phyloP scores from a whole-genome alignment of 306 rosid species.

The Lotus japonicus region DNA sequence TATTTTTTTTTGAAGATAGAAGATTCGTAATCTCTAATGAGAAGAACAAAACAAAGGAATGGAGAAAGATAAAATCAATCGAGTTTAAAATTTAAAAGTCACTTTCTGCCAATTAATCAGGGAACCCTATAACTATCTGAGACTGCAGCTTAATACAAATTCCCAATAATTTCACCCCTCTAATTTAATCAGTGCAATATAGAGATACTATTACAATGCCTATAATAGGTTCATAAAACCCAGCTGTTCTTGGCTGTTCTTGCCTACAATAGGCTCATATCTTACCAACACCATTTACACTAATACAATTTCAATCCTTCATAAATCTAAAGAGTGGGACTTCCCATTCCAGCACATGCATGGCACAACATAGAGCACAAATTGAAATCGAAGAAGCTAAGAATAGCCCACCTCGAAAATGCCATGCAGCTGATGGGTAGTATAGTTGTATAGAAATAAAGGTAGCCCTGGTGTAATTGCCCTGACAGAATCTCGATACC shows the following conservation, averaged over 20 bases:
- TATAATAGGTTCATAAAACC: neutral
- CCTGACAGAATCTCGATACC: conserved; percentile 93
- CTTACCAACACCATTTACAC: neutral
- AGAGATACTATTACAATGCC: neutral
- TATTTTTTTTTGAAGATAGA: neutral
- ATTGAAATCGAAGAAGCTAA: neutral
- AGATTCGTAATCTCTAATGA: neutral
- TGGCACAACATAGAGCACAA: neutral
- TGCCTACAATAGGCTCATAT: neutral
- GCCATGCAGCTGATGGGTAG: conserved; percentile 95
- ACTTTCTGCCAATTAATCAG: neutral
- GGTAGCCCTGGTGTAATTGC: conserved; percentile 95
- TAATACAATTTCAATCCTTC: neutral
- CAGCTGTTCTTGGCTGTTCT: neutral
- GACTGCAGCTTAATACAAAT: neutral
- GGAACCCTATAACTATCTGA: neutral
- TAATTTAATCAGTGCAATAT: neutral
- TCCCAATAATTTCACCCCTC: neutral
- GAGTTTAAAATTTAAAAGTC: neutral
- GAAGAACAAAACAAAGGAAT: neutral
- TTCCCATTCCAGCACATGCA: neutral
- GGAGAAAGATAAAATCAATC: conserved; percentile 1
- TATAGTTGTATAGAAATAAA: conserved; percentile 86
- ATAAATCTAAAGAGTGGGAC: neutral
- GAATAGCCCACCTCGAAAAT: conserved; percentile 73